Percentiles rank a stretch among this genome's conserved stretches.
Conservation (phyloP, 345 rosid species). For the Populus simonii region DNA sequence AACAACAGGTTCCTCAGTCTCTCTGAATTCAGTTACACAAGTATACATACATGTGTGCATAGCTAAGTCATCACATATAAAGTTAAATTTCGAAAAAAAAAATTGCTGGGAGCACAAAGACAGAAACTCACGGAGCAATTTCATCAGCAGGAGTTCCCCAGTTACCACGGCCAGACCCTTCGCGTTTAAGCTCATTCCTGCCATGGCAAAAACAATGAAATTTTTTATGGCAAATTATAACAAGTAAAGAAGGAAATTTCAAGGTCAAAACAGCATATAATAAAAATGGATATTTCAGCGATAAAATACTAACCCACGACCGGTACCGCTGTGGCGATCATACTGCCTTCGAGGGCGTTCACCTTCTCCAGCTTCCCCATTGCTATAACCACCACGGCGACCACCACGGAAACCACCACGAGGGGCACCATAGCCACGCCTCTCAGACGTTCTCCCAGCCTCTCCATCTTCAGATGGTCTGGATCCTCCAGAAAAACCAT, state of each 20-base stretch:
- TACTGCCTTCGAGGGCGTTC: slow-evolving; percentile 58
- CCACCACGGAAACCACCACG: slow-evolving; percentile 72
- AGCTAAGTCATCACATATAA: background rate
- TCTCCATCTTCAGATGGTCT: slow-evolving; percentile 71
- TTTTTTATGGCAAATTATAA: background rate
- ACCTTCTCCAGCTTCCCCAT: slow-evolving; percentile 68
- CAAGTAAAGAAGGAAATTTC: background rate
- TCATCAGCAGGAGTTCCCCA: slow-evolving; percentile 92
- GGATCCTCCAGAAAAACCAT: slow-evolving; percentile 58
- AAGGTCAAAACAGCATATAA: background rate
- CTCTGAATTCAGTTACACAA: slow-evolving; percentile 41
- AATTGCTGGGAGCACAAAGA: background rate
- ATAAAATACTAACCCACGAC: slow-evolving; percentile 68
- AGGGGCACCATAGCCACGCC: slow-evolving; percentile 51
- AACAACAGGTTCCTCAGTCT: slow-evolving; percentile 54
- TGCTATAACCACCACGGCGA: slow-evolving; percentile 67
- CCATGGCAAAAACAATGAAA: slow-evolving; percentile 5
- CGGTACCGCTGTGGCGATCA: slow-evolving; percentile 94
- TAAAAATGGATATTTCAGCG: background rate
- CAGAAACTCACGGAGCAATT: slow-evolving; percentile 55
- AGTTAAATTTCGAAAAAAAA: background rate
- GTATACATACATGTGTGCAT: background rate
- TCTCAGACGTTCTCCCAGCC: slow-evolving; percentile 48
- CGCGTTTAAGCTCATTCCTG: slow-evolving; percentile 79
- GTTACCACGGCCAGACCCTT: slow-evolving; percentile 89